Evolutionary conservation across 2,329 filamentous ascomycete genomes (phyloP).

Genomic region (Fusarium cyanostomum): DNA sequence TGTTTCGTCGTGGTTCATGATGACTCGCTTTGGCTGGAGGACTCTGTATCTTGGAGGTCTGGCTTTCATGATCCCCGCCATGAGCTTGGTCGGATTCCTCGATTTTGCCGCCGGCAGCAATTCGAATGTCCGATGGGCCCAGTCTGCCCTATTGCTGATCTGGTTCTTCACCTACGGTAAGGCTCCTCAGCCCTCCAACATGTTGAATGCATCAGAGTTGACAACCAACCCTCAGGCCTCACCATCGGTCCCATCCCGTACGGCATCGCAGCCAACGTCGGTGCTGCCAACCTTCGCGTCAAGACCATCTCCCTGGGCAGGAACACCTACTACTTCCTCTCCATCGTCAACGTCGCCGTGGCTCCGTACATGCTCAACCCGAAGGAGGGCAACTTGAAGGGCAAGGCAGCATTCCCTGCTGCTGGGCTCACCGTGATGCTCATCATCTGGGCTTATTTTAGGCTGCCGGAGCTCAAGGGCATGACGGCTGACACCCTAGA

Average conservation of each 20-base stretch:
- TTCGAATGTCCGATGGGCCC: constrained; percentile 6
- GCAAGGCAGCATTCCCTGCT: constrained; percentile 11
- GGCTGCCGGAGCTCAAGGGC: constrained; percentile 14
- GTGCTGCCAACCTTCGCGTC: constrained; percentile 1
- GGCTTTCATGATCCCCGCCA: constrained; percentile 47
- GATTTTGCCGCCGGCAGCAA: constrained; percentile 4
- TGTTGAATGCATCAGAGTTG: too few species aligned
- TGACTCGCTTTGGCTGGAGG: constrained; percentile 18
- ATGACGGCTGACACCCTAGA: too few species aligned
- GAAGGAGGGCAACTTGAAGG: constrained; percentile 3
- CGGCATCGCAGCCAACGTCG: constrained; percentile 10
- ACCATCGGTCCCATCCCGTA: constrained; percentile 8
- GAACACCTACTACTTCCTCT: constrained; percentile 14
- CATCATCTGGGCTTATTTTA: constrained; percentile 8
- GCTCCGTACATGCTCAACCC: constrained; percentile 18
- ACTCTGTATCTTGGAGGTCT: constrained; percentile 47
- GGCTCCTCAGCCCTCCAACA: too few species aligned
- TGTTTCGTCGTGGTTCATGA: constrained; percentile 50
- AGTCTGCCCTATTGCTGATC: constrained; percentile 5
- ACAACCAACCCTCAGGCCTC: too few species aligned
- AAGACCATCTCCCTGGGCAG: constrained; percentile 16
- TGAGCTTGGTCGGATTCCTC: constrained; percentile 51
- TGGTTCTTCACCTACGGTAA: constrained; percentile 21
- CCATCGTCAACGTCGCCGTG: constrained; percentile 8
- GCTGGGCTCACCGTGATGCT: constrained; percentile 1